Evolutionary conservation across 345 rosid genomes (phyloP), one percentile per base, ranked within the genome.

Genomic region (Eucalyptus pumila): DNA sequence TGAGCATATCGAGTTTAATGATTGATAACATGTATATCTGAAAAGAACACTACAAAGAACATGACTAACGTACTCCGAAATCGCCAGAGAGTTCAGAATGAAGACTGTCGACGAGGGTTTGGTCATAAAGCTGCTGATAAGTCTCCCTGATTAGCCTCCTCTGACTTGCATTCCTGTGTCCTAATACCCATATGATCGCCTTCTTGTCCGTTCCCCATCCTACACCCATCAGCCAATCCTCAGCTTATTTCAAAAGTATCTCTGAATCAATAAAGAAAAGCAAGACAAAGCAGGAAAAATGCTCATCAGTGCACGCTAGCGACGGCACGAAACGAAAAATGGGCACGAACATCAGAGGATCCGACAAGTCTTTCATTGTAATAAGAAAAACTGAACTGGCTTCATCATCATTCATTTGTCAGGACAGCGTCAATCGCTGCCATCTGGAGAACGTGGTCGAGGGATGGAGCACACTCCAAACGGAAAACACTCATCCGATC

Each of bases 151-250:
- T 98, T 87, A 86, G 87, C 91, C 81, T 94, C 92, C 98, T 96
- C 62, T 98, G 99, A 88, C 85, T 94, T 54, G 95, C 96, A 89
- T 94, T 94, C 93, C 99, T 92, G 88, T 90, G 93, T 13, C 99
- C 98, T 37, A 98, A 90, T 26, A 95, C 88, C 90, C 89, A 60
- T 90, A 93, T 95, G 37, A 97, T 58, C 21, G 91, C 94, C 52
- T 94, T 93, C 94, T 95, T 98, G 87, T 97, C 97, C 26, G 97
- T 95, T 87, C 98, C 98, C 90, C 93, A 87, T 88, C 99, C 99
- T 98, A 86, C 21, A 89, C 21, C 87, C 88, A 89, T 40, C 40
- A 58, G 14, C 72, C 87, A 86, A 86, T 15, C 26, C 51, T 80
- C 80, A 88, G 47, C 47, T 76, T 37, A 76, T 76, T 42, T 40